Evolutionary conservation across 176 grass and related monocot species (phyloP).

Genomic region (Cymbopogon citratus): DNA sequence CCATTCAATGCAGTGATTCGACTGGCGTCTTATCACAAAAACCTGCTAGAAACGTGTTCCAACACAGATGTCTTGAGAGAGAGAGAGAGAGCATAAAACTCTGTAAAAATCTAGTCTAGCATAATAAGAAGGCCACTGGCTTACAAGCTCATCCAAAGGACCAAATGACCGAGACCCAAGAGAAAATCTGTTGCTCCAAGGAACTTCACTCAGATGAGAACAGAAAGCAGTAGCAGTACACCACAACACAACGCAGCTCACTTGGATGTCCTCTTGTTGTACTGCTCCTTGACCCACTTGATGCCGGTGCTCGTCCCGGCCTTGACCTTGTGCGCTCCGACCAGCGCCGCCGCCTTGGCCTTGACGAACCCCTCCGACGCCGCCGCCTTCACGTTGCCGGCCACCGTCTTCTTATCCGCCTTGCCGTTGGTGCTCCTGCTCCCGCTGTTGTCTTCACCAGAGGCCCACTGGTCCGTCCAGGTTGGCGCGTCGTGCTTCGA

Average conservation of each 20-base stretch:
- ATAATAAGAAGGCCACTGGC: neutral
- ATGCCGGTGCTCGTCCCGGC: constrained; percentile 44
- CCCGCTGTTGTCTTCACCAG: constrained; percentile 19
- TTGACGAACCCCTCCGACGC: constrained; percentile 50
- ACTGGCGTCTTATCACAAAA: too few relatives aligned
- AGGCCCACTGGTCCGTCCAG: constrained; percentile 54
- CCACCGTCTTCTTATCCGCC: neutral
- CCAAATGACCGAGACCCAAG: neutral
- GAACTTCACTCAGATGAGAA: neutral
- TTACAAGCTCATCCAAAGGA: neutral
- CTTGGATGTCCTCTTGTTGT: constrained; percentile 50
- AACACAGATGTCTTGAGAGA: too few relatives aligned
- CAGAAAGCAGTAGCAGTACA: neutral
- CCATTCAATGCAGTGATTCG: too few relatives aligned
- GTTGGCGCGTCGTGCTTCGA: constrained; percentile 28
- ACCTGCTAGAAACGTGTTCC: too few relatives aligned
- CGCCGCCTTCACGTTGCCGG: constrained; percentile 42
- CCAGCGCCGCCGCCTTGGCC: constrained; percentile 47
- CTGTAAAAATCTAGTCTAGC: too few relatives aligned
- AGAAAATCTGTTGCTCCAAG: neutral
- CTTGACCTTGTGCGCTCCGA: constrained; percentile 59
- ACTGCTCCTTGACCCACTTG: constrained; percentile 68
- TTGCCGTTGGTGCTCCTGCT: neutral
- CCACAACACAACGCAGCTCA: neutral
- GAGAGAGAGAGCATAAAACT: too few relatives aligned